Evolutionary conservation across 768 basidiomycete genomes (phyloP), one percentile per base, ranked within the genome.

Genomic region (Suillus sp.): DNA sequence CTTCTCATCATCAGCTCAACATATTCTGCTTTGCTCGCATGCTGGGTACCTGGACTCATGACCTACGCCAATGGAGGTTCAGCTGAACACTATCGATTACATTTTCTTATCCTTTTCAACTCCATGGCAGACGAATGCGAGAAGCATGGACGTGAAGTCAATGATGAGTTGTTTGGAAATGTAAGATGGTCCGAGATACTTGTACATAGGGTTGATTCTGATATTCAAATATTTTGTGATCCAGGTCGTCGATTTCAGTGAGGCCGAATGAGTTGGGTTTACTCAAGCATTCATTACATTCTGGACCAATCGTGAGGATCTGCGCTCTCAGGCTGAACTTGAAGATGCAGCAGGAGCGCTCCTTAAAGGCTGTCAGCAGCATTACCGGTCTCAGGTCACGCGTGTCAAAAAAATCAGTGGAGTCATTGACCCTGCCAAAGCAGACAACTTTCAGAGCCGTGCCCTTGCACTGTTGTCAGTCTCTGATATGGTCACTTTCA

Each of bases 231-330:
- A 35, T 35, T 35, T 35, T 9, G 10, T 11, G 35, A 34, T 34
- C 2, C 38, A 78, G 77, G 64, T 78, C 1, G 68, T 79, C 47
- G 75, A 78, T 62, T 77, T 76, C 60, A 77, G 77, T 61, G 67
- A 75, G 47, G 77, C 78, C 1, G 69, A 79, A 51, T 67, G 72
- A 0, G 25, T 27, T 7, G 76, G 77, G 1, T 78, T 75, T 58
- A 71, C 71, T 13, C 18, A 53, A 1, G 75, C 74, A 5, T 78
- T 71, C 57, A 57, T 75, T 30, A 47, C 48, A 1, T 75, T 74
- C 50, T 71, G 70, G 67, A 38, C 18, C 63, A 56, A 8, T 27
- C 51, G 25, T 11, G 55, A 51, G 0, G 47, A 64, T 22, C 7
- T 25, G 2, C 61, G 68, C 1, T 51, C 59, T 2, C 56, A 20